phyloP scores from a whole-genome alignment of 257 asterid genomes.

The Voacanga thouarsii region DNA sequence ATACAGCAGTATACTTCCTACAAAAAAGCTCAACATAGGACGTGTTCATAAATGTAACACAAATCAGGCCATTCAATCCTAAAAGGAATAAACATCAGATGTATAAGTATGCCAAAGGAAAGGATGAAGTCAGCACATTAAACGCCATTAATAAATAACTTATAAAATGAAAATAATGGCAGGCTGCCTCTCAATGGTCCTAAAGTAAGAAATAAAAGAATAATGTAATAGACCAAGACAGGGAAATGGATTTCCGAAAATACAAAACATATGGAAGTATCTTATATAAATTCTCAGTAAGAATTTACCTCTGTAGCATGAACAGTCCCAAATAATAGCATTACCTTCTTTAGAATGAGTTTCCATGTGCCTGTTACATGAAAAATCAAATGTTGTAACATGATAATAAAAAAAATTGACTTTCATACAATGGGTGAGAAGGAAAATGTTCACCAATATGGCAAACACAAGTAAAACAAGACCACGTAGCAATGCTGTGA shows the following conservation, averaged over 20 bases:
- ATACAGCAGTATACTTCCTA: too few relatives aligned
- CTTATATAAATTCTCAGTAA: constrained; percentile 10
- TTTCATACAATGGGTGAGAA: background rate
- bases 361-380: constrained; percentile 70
- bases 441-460: too few relatives aligned
- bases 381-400: constrained; percentile 11
- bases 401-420: background rate
- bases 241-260: too few relatives aligned
- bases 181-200: background rate
- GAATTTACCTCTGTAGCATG: constrained; percentile 65
- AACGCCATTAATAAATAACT: background rate
- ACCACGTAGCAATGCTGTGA: background rate
- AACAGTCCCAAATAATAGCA: constrained; percentile 75
- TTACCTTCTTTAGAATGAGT: constrained; percentile 94
- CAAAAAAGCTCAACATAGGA: too few relatives aligned
- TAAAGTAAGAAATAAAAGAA: background rate
- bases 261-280: too few relatives aligned
- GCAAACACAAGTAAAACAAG: background rate
- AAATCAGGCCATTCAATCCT: too few relatives aligned
- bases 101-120: too few relatives aligned
- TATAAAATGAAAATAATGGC: background rate
- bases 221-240: background rate
- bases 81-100: too few relatives aligned
- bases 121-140: constrained; percentile 10
- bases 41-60: too few relatives aligned